A percentile compares a stretch with the other conserved stretches of the same genome.
phyloP scores from a whole-genome alignment of 345 rosid species.

The Eucalyptus rudis region DNA sequence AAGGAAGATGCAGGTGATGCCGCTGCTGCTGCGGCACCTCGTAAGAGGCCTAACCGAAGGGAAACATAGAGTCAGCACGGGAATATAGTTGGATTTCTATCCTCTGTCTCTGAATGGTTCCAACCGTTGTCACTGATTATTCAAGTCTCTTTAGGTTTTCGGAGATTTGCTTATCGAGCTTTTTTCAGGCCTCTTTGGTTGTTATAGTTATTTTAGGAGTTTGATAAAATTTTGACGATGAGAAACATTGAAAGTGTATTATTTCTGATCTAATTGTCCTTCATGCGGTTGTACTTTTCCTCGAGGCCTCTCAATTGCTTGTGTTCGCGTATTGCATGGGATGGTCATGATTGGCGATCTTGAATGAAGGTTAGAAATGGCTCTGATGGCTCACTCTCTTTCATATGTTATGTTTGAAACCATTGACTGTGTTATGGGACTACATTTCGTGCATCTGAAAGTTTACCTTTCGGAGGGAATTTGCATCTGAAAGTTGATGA shows the following conservation, averaged over 20 bases:
- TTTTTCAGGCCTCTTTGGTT: neutral
- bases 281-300: neutral
- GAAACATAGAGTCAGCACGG: neutral
- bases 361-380: neutral
- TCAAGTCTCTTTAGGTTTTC: neutral
- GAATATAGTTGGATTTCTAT: neutral
- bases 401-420: neutral
- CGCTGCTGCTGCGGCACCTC: neutral
- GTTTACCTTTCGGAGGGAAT: neutral
- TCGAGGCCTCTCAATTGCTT: neutral
- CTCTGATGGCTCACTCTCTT: neutral
- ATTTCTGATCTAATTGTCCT: neutral
- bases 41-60: slow-evolving; percentile 1
- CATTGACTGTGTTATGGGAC: no score
- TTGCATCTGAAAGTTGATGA: neutral
- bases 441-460: neutral
- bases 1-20: neutral
- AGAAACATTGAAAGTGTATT: neutral
- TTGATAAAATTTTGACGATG: neutral
- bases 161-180: neutral
- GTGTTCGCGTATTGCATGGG: neutral
- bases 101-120: neutral
- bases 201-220: neutral
- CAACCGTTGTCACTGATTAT: neutral
- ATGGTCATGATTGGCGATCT: neutral